These are phyloP conservation scores for Penicillium taxi DNA, from an alignment of 495 filamentous ascomycete genomes.

Conservation along the genomic window DNA sequence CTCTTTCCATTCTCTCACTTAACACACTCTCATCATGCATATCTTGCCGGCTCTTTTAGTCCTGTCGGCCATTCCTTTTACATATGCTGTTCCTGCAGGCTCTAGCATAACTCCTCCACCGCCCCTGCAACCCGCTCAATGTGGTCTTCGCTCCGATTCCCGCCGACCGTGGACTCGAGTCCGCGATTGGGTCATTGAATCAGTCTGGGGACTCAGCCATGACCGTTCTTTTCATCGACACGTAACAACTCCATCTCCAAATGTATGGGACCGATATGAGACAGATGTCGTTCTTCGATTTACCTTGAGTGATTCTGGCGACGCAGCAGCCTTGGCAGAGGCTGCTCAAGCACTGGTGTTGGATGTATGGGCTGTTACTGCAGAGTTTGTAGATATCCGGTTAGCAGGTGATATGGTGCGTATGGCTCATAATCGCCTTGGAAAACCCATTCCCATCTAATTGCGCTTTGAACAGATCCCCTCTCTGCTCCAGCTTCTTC, in stretches of 20 bases:
- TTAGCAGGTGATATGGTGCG: slow-evolving; percentile 67
- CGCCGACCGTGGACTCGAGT: slow-evolving; percentile 45
- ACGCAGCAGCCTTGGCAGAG: slow-evolving; percentile 64
- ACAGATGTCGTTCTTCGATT: slow-evolving; percentile 84
- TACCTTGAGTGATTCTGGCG: slow-evolving; percentile 59
- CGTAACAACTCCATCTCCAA: slow-evolving; percentile 31
- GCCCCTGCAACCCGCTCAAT: slow-evolving; percentile 26
- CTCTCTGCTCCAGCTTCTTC: slow-evolving; percentile 76
- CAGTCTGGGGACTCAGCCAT: slow-evolving; percentile 49
- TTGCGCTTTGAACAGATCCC: slow-evolving; percentile 46
- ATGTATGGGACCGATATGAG: slow-evolving; percentile 58
- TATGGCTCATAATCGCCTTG: not conserved
- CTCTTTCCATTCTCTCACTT: not conserved
- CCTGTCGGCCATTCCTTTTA: slow-evolving; percentile 17
- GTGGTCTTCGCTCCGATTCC: slow-evolving; percentile 22
- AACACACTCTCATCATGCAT: not conserved
- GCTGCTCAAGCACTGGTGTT: slow-evolving; percentile 70
- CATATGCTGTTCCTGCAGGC: slow-evolving; percentile 35
- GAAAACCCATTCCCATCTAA: not conserved
- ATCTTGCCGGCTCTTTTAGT: slow-evolving; percentile 16
- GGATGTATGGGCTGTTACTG: slow-evolving; percentile 83
- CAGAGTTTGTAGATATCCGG: slow-evolving; percentile 80
- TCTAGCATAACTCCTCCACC: slow-evolving; percentile 36
- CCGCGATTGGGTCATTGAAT: slow-evolving; percentile 57
- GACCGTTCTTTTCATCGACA: slow-evolving; percentile 16